Evolutionary conservation across 805 yeast genomes (phyloP).

Genomic region (Lipomyces chichibuensis): DNA sequence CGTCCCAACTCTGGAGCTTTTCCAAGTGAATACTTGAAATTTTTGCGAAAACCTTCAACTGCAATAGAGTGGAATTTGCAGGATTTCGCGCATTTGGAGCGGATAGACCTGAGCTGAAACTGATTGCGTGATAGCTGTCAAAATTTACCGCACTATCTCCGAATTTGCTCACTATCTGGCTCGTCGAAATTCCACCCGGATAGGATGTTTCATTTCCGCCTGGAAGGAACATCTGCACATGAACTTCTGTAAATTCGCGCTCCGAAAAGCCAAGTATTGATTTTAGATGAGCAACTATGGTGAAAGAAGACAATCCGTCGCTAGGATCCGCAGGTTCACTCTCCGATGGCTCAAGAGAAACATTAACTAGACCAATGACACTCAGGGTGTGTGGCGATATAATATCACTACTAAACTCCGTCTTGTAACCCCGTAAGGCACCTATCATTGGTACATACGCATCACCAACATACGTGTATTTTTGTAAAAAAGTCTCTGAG

Average conservation of each 20-base stretch:
- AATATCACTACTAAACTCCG: slow-evolving; percentile 29
- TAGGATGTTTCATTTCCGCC: slow-evolving; percentile 8
- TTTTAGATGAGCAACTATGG: slow-evolving; percentile 19
- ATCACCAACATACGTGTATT: slow-evolving; percentile 28
- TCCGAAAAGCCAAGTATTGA: slow-evolving; percentile 34
- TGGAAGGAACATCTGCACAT: slow-evolving; percentile 28
- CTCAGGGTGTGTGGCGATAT: slow-evolving; percentile 37
- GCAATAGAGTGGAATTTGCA: slow-evolving; percentile 12
- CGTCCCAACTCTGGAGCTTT: slow-evolving; percentile 37
- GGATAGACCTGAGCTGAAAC: slow-evolving; percentile 8
- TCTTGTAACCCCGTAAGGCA: slow-evolving; percentile 11
- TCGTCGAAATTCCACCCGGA: slow-evolving; percentile 33
- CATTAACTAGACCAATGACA: slow-evolving; percentile 30
- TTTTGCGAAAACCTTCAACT: slow-evolving; percentile 30
- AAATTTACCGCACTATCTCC: slow-evolving; percentile 32
- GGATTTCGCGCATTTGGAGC: not conserved
- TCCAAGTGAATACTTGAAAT: slow-evolving; percentile 33
- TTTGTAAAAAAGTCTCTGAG: slow-evolving; percentile 6
- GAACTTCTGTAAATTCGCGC: slow-evolving; percentile 37
- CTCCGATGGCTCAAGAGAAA: slow-evolving; percentile 23
- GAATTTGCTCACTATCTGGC: slow-evolving; percentile 25
- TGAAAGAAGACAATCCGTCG: slow-evolving; percentile 12
- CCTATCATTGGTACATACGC: slow-evolving; percentile 25
- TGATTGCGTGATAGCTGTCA: slow-evolving; percentile 25
- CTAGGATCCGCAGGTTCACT: not conserved